Conservation (phyloP, 1,284 basidiomycete genomes). For the Malassezia vespertilionis region DNA sequence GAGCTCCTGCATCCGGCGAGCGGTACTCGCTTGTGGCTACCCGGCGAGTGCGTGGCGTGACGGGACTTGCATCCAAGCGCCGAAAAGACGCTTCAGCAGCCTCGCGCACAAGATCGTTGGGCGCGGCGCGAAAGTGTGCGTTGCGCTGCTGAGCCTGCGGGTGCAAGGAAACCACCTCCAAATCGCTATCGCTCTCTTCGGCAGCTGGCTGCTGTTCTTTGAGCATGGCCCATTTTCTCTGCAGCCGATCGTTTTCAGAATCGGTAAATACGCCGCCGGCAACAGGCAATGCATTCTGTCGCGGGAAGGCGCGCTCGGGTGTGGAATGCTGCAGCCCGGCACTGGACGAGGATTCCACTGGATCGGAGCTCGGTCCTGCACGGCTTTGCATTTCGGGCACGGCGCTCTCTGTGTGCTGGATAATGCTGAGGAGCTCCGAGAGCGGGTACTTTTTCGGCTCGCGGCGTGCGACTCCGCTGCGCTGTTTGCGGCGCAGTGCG, state of each 20-base stretch:
- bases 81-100: constrained; percentile 2
- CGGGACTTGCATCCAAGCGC: constrained; percentile 3
- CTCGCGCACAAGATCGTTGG: not conserved
- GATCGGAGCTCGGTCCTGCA: constrained; percentile 16
- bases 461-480: constrained; percentile 14
- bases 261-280: not conserved
- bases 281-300: not conserved
- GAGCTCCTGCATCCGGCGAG: constrained; percentile 8
- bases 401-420: constrained; percentile 11
- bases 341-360: constrained; percentile 14
- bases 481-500: constrained; percentile 29
- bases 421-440: constrained; percentile 28
- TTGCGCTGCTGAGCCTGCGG: not conserved
- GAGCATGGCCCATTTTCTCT: constrained; percentile 14
- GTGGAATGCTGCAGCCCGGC: not conserved
- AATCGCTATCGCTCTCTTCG: constrained; percentile 6
- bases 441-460: constrained; percentile 30
- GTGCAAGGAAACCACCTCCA: constrained; percentile 7
- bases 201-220: constrained; percentile 1
- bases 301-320: not conserved
- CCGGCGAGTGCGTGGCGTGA: constrained; percentile 11
- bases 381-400: not conserved
- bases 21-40: constrained; percentile 10
- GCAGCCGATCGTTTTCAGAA: not conserved
- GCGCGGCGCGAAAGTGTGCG: constrained; percentile 3